Base-by-base conservation (phyloP, 2,329 filamentous ascomycete genomes). In the Epichloe gansuensis region DNA sequence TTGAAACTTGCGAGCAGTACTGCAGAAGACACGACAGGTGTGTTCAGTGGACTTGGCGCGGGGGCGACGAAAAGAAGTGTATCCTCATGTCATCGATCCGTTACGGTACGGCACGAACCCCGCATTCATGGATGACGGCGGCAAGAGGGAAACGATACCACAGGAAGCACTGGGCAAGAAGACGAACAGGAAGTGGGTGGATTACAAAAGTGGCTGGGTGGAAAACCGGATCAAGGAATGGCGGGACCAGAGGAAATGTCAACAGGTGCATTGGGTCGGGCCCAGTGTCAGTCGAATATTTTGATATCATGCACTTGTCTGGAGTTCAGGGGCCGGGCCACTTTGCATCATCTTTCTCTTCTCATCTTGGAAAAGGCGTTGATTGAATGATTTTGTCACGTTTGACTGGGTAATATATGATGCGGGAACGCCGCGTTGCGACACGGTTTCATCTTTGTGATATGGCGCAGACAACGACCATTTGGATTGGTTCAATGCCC, bases 231-330 rank as follows among this genome's bases (percentile, higher is more conserved):
- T 67, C 34, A 54, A 58, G 17, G 51, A 59, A 39, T 66, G 63
- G 61, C 60, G 55, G 50, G 50, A 56, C 4, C 57, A 55, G 23
- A 60, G 57, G 35, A 58, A 60, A 25, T 67, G 64, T 41, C 52
- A 60, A 42, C 58, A 58, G 44, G 63, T 63, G 8, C 61, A 65
- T 51, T 66, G 64, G 64, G 63, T 67, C 15, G 62, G 62, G n/a
- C 63, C 65, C 7, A 66, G 65, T 28, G 12, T 44, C 31, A 47
- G 43, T 37, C 37, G 43, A 4, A 38, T 49, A 44, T 52, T 51
- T 58, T 41, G 28, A 31, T 2, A 2, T 23, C 2, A 17, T 31
- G 28, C 8, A 31, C 28, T 31, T 31, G 28, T 31, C 8, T 9
- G 28, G 28, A 31, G 28, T 31, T 31, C 28, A 31, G 28, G 28